Evolutionary conservation across 371 early-diverging fungal genomes (phyloP), one percentile per base, ranked within the genome.

Genomic region (Quaeritorhiza haematococci): DNA sequence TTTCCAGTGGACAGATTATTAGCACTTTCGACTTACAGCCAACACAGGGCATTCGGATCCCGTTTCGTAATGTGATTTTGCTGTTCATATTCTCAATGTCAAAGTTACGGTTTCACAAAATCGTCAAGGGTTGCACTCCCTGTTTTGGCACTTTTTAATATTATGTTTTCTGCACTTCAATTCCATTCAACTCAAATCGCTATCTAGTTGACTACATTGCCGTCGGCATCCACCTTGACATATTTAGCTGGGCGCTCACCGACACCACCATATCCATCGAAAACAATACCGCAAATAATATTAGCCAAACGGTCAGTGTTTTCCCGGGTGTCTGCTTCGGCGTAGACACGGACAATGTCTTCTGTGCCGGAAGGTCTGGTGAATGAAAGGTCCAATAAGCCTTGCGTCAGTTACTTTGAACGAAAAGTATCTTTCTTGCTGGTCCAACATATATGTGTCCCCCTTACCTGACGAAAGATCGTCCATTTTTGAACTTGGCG

Each of bases 361-460:
- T 99, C 99, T 21, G 99, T 99, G 27, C 99, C 99, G n/a, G 96
- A 96, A 32, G 99, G 98, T 61, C 95, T 83, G 55, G 21, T 29
- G 23, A 23, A 10, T 19, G 33, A 50, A 32, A 38, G 10, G 56
- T 6, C 52, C 46, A 69, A 50, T 53, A 68, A 69, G 1, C 54
- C 21, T 43, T 24, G 17, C 50, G 50, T 32, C 24, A 28, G 5
- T 8, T n/a, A 33, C 24, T 47, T 15, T 24, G 30, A 17, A 28
- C 23, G 24, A 7, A 30, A 50, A 50, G 8, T 29, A n/a, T 42
- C 10, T 27, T 7, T 30, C n/a, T 7, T 10, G 29, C 52, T 8
- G 47, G 32, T 19, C n/a, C n/a, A n/a, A n/a, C n/a, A n/a, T n/a
- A n/a, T n/a, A 59, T 30, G 8, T 59, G 8, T 28, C 42, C 23